phyloP scores from a whole-genome alignment of 208 protist genomes.

The Balamuthia mandrillaris region DNA sequence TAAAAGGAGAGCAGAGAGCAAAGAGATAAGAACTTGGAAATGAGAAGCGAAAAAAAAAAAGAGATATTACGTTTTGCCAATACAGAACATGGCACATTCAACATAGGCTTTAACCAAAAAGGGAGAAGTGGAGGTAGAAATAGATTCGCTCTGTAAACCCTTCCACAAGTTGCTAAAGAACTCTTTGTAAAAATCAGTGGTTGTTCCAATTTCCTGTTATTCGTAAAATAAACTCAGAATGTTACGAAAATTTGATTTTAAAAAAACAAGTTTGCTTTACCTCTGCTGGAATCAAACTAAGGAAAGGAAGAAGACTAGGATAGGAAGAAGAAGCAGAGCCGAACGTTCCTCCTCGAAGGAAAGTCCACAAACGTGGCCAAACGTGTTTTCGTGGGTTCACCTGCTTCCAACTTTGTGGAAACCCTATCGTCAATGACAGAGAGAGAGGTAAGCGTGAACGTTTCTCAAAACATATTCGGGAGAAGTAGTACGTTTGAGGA shows the following conservation, averaged over 20 bases:
- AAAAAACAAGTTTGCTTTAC: no score
- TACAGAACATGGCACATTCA: constrained; percentile 29
- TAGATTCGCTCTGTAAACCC: not conserved
- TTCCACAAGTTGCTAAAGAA: constrained; percentile 41
- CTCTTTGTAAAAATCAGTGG: constrained; percentile 22
- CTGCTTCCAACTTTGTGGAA: constrained; percentile 11
- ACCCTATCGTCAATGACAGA: not conserved
- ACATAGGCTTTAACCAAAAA: constrained; percentile 13
- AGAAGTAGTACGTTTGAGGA: constrained; percentile 1
- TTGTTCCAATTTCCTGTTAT: no score
- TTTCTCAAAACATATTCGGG: not conserved
- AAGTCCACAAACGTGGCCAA: not conserved
- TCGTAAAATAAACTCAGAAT: no score
- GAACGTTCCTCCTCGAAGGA: not conserved
- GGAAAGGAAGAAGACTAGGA: constrained; percentile 7
- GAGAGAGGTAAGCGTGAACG: not conserved
- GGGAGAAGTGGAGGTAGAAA: not conserved
- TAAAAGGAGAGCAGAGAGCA: no score
- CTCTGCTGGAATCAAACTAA: constrained; percentile 32
- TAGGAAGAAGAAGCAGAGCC: constrained; percentile 21
- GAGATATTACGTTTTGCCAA: no score
- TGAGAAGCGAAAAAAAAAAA: no score
- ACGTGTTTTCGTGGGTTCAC: constrained; percentile 34
- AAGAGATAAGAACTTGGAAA: no score
- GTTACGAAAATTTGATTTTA: no score